Conservation (phyloP, 306 rosid species). For the Oemleria cerasiformis region DNA sequence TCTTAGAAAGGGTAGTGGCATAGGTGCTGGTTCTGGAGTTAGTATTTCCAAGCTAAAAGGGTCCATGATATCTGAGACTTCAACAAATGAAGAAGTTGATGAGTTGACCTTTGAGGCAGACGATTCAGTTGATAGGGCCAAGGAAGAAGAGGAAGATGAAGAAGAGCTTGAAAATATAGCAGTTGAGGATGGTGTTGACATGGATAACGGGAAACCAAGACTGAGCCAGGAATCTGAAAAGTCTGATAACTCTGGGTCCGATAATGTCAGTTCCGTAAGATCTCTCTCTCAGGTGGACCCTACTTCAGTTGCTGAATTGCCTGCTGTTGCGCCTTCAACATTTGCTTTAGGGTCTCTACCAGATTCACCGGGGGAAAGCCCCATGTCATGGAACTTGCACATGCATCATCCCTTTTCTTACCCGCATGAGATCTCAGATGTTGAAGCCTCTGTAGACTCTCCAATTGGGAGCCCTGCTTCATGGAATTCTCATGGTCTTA, state of each 20-base stretch:
- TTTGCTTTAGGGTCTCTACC: constrained; percentile 59
- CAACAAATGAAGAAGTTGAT: constrained; percentile 52
- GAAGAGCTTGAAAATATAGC: constrained; percentile 53
- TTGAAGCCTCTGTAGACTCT: constrained; percentile 84
- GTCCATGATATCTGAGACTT: constrained; percentile 48
- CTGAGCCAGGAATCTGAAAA: constrained; percentile 66
- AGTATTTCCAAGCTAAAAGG: constrained; percentile 56
- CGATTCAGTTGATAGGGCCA: constrained; percentile 48
- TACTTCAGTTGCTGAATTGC: constrained; percentile 60
- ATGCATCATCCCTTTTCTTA: constrained; percentile 70
- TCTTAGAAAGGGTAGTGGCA: constrained; percentile 61
- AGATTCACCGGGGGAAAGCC: constrained; percentile 93
- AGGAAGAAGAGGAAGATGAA: constrained; percentile 47
- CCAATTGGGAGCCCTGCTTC: constrained; percentile 96
- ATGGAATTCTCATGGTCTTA: constrained; percentile 84
- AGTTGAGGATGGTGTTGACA: constrained; percentile 41
- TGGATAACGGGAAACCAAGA: constrained; percentile 59
- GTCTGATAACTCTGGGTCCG: constrained; percentile 73
- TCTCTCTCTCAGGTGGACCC: constrained; percentile 73
- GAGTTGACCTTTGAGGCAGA: constrained; percentile 64
- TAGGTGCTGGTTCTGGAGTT: constrained; percentile 52
- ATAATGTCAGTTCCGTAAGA: constrained; percentile 60
- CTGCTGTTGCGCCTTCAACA: constrained; percentile 49
- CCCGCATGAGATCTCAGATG: constrained; percentile 79
- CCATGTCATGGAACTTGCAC: constrained; percentile 82